These are phyloP conservation scores for Pilatotrama ljubarskyi DNA, from an alignment of 768 basidiomycete genomes.

Conservation along the genomic window DNA sequence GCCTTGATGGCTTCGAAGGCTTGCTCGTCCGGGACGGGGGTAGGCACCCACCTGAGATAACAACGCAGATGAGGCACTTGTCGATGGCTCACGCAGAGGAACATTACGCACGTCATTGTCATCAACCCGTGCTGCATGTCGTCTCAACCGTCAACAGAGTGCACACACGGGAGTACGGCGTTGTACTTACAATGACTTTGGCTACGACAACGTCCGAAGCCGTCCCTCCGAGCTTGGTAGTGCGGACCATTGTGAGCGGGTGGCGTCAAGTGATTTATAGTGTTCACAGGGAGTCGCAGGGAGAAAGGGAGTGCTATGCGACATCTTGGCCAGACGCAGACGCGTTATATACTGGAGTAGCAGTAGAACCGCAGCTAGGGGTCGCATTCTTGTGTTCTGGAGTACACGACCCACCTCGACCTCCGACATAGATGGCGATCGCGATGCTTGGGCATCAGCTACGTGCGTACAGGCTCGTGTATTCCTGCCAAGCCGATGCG, in stretches of 20 bases:
- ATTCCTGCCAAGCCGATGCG: too few relatives aligned
- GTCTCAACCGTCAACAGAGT: neutral
- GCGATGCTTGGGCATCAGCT: too few relatives aligned
- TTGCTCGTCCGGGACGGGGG: slow-evolving; percentile 51
- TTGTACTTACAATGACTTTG: slow-evolving; percentile 39
- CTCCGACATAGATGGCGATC: neutral
- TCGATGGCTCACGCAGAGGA: too few relatives aligned
- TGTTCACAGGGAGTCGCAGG: too few relatives aligned
- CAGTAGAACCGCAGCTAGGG: too few relatives aligned
- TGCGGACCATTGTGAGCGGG: slow-evolving; percentile 35
- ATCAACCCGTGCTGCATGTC: slow-evolving; percentile 47
- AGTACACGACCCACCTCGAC: neutral
- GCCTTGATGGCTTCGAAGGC: slow-evolving; percentile 63
- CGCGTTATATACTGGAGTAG: too few relatives aligned
- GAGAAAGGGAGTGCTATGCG: too few relatives aligned
- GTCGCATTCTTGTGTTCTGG: too few relatives aligned
- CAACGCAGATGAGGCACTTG: neutral
- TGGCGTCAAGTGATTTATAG: too few relatives aligned
- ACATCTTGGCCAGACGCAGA: too few relatives aligned
- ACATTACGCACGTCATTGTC: slow-evolving; percentile 50
- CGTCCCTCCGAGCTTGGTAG: slow-evolving; percentile 41
- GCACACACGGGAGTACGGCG: slow-evolving; percentile 28
- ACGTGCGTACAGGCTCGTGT: too few relatives aligned
- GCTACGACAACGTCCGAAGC: slow-evolving; percentile 38
- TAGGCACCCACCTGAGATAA: slow-evolving; percentile 37